Evolutionary conservation across 2,329 filamentous ascomycete genomes (phyloP).

Genomic region (Cladosporium oxysporum): DNA sequence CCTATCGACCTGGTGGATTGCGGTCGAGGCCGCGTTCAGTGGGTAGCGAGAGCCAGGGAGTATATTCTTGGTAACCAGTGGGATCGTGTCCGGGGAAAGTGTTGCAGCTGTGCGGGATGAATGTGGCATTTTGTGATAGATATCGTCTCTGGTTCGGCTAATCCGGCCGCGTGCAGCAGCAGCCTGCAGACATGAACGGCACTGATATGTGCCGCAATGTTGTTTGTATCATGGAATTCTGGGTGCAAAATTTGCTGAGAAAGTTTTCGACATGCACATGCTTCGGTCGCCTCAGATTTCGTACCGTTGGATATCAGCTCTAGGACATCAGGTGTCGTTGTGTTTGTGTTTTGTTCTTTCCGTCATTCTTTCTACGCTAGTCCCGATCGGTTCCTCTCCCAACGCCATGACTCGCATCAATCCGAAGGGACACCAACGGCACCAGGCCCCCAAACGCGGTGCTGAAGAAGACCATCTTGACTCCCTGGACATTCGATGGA

Average conservation of each 20-base stretch:
- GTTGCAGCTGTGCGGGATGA: not conserved
- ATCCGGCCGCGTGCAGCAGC: not conserved
- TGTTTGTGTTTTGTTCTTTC: not conserved
- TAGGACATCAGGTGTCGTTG: not conserved
- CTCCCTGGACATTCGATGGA: not conserved
- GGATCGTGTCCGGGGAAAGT: not conserved
- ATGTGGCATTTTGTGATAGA: not conserved
- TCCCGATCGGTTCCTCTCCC: not conserved
- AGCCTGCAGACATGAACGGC: not conserved
- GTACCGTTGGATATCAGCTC: not conserved
- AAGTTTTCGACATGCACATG: not conserved
- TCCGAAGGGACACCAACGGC: not conserved
- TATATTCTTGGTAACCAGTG: not conserved
- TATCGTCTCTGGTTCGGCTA: not conserved
- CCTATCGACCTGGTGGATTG: not conserved
- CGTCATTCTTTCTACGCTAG: not conserved
- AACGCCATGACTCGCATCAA: not conserved
- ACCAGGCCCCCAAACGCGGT: not conserved
- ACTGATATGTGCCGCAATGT: not conserved
- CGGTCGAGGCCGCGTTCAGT: not conserved
- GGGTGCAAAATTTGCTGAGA: not conserved
- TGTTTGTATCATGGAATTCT: not conserved
- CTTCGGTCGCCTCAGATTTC: not conserved
- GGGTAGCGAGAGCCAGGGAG: not conserved
- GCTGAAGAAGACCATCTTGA: not conserved